phyloP scores from a whole-genome alignment of 2,329 filamentous ascomycete genomes.

The Ophiobolus disseminans region DNA sequence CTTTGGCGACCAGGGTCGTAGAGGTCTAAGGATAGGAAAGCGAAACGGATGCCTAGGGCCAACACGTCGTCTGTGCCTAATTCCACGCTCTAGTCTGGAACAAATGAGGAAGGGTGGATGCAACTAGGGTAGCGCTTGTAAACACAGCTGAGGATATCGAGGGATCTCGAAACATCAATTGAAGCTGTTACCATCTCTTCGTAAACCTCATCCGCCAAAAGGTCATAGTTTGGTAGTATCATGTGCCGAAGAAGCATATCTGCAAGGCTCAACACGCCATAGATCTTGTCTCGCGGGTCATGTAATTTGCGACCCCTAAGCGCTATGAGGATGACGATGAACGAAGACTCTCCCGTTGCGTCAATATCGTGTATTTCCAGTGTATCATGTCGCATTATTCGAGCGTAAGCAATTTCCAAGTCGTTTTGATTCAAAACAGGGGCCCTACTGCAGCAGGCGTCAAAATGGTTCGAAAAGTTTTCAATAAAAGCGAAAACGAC shows the following conservation, averaged over 20 bases:
- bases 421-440: background rate
- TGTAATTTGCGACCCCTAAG: background rate
- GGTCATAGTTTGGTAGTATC: too few relatives aligned
- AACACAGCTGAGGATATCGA: background rate
- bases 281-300: background rate
- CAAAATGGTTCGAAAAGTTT: too few relatives aligned
- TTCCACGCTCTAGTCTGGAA: too few relatives aligned
- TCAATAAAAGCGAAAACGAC: background rate
- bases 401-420: background rate
- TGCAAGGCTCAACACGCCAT: background rate
- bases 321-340: background rate
- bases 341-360: background rate
- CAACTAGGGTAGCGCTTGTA: too few relatives aligned
- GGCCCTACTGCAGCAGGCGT: background rate
- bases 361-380: too few relatives aligned
- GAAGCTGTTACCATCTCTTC: background rate
- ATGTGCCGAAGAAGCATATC: background rate
- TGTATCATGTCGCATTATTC: too few relatives aligned
- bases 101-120: too few relatives aligned
- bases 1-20: too few relatives aligned
- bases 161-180: background rate
- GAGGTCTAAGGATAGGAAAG: too few relatives aligned
- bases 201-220: too few relatives aligned
- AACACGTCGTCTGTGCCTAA: too few relatives aligned
- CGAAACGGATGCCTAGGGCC: too few relatives aligned